Evolutionary conservation across 2,329 filamentous ascomycete species (phyloP), one percentile per base, ranked within the genome.

Genomic region (Xylaria hypoxylon): DNA sequence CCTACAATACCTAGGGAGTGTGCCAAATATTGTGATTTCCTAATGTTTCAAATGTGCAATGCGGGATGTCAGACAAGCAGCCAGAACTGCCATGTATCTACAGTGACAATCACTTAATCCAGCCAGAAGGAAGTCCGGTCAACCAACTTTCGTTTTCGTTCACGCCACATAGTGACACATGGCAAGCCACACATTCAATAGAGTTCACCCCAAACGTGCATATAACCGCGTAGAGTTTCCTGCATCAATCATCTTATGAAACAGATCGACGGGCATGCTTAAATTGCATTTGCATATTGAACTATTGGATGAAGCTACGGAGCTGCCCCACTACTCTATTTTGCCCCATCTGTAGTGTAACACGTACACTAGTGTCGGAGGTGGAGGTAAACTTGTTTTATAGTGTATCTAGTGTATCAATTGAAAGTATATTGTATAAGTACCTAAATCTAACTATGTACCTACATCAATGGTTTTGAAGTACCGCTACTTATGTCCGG

Each of bases 151-250:
- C 6, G 15, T 11, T 31, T 8, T 13, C 15, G 48, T 52, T 35
- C 28, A 35, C 28, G 48, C 48, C 48, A 33, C 48, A 31, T 7
- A 10, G 26, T 33, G 19, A 19, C 48, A 13, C 48, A 35, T 50
- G 44, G 31, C 56, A 50, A 19, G 19, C 56, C 44, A 50, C 31
- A 1, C 28, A 40, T 28, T 58, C 22, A 38, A 59, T 44, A 48
- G n/a, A 50, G 6, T 48, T 48, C 35, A 15, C 38, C 28, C 56
- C 31, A 50, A 45, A 48, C 44, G n/a, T 33, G 31, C 19, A 15
- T 44, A 19, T 48, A 47, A 19, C 15, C 56, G 56, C 31, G n/a
- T 40, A 4, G n/a, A 38, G 13, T 38, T 48, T 17, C 55, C 55
- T 11, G 40, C 5, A 31, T 28, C 22, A 31, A 17, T 38, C 40